Conservation (phyloP, 1,139 yeast genomes). For the Suhomyces ambrosiae region DNA sequence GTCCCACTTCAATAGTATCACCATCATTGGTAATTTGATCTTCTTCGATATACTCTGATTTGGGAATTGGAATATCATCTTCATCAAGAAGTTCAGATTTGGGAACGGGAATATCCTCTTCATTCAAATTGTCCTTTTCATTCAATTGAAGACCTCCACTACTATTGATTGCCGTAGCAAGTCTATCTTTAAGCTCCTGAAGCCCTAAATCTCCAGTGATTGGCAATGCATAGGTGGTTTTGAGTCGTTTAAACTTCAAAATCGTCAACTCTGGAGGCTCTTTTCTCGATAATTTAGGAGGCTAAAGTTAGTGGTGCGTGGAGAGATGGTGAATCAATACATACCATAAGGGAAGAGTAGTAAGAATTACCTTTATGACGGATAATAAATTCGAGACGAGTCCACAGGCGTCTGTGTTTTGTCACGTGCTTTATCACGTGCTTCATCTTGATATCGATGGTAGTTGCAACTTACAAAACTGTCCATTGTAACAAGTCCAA, state of each 20-base stretch:
- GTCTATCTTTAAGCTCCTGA: constrained; percentile 30
- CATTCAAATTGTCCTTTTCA: constrained; percentile 20
- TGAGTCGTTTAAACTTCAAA: constrained; percentile 46
- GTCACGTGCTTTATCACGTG: too few relatives aligned
- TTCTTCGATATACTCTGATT: constrained; percentile 29
- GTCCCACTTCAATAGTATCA: constrained; percentile 12
- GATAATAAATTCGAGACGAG: too few relatives aligned
- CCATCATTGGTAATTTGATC: constrained; percentile 5
- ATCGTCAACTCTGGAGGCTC: constrained; percentile 27
- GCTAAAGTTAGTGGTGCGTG: constrained; percentile 20
- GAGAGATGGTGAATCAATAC: too few relatives aligned
- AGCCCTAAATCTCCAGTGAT: constrained; percentile 27
- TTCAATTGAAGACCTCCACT: constrained; percentile 48
- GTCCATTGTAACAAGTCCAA: too few relatives aligned
- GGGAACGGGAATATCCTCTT: constrained; percentile 31
- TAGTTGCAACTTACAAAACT: too few relatives aligned
- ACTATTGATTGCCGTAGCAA: constrained; percentile 41
- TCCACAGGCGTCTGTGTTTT: too few relatives aligned
- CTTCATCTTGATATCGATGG: too few relatives aligned
- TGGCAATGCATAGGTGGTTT: constrained; percentile 47
- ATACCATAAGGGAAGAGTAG: too few relatives aligned
- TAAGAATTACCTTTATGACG: too few relatives aligned
- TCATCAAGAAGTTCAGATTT: constrained; percentile 29
- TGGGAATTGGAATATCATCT: constrained; percentile 31
- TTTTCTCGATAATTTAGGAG: constrained; percentile 28